Percentiles rank a stretch among this genome's conserved stretches.
Conservation (phyloP, 2,329 filamentous ascomycete genomes). For the Fusarium temperatum region DNA sequence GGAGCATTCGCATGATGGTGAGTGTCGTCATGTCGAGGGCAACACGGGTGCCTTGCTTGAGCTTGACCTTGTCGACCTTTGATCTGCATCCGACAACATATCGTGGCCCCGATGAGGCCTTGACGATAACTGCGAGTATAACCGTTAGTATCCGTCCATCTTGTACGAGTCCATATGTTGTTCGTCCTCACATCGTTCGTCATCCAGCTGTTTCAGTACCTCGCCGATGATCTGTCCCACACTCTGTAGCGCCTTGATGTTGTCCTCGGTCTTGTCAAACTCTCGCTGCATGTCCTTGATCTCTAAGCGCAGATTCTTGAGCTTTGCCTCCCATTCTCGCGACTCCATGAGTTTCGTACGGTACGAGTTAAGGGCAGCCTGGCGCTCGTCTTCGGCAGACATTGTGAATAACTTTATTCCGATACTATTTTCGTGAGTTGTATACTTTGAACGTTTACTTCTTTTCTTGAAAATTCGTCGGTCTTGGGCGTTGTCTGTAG, state of each 20-base stretch:
- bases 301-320: slow-evolving; percentile 91
- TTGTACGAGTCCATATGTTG: slow-evolving; percentile 2
- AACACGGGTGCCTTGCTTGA: slow-evolving; percentile 98
- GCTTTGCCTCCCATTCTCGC: slow-evolving; percentile 97
- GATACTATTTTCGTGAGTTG: not conserved
- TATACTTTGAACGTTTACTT: too few relatives aligned
- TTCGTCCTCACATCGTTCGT: slow-evolving; percentile 88
- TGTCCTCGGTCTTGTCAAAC: slow-evolving; percentile 97
- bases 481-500: not conserved
- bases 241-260: slow-evolving; percentile 99
- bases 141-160: slow-evolving; percentile 30
- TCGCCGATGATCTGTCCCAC: slow-evolving; percentile 99
- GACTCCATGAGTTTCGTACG: slow-evolving; percentile 89
- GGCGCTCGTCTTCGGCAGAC: slow-evolving; percentile 66
- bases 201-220: slow-evolving; percentile 97
- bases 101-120: slow-evolving; percentile 94
- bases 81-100: slow-evolving; percentile 98
- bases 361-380: slow-evolving; percentile 79
- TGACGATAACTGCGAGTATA: slow-evolving; percentile 82
- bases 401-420: slow-evolving; percentile 47
- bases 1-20: slow-evolving; percentile 99
- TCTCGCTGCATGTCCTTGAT: slow-evolving; percentile 96
- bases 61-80: slow-evolving; percentile 95
- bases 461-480: not conserved
- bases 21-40: slow-evolving; percentile 99